A percentile compares a stretch with the other conserved stretches of the same genome.
phyloP scores from a whole-genome alignment of 352 stramenopile genomes.

The Phytophthora quininea region DNA sequence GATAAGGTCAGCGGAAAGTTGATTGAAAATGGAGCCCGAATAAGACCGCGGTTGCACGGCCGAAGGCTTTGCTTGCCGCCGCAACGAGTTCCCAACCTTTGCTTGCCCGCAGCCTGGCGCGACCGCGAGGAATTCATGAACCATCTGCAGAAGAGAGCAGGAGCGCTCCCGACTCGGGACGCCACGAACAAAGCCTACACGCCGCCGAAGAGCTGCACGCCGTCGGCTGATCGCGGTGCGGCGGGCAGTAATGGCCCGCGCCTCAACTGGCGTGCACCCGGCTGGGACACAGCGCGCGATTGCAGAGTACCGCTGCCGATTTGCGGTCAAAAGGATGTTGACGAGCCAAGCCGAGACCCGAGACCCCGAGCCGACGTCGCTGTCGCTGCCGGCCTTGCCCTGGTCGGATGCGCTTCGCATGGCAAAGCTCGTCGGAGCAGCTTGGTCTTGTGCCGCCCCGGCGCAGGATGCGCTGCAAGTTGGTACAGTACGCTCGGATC shows the following conservation, averaged over 20 bases:
- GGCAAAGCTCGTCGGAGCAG: background rate
- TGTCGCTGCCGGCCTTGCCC: background rate
- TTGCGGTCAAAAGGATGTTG: conserved; percentile 29
- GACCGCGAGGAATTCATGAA: conserved; percentile 2
- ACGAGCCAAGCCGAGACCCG: background rate
- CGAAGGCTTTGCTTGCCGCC: background rate
- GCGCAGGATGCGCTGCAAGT: conserved; percentile 7
- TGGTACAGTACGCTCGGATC: conserved; percentile 1
- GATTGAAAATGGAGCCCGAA: conserved; percentile 4
- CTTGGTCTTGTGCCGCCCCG: background rate
- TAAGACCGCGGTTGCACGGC: conserved; percentile 16
- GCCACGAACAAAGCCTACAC: conserved; percentile 32
- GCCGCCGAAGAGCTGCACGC: background rate
- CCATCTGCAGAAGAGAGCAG: conserved; percentile 24
- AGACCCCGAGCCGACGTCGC: background rate
- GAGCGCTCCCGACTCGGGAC: conserved; percentile 6
- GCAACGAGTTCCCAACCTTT: background rate
- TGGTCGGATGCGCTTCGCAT: background rate
- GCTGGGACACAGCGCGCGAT: conserved; percentile 18
- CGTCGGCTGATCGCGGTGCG: conserved; percentile 16
- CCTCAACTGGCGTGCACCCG: conserved; percentile 37
- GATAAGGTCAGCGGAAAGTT: conserved; percentile 11
- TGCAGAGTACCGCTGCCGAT: conserved; percentile 32
- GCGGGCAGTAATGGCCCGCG: conserved; percentile 30
- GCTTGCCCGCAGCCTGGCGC: too few relatives aligned